Base-by-base conservation (phyloP, 2,329 filamentous ascomycete species). In the Drechmeria coniospora region DNA sequence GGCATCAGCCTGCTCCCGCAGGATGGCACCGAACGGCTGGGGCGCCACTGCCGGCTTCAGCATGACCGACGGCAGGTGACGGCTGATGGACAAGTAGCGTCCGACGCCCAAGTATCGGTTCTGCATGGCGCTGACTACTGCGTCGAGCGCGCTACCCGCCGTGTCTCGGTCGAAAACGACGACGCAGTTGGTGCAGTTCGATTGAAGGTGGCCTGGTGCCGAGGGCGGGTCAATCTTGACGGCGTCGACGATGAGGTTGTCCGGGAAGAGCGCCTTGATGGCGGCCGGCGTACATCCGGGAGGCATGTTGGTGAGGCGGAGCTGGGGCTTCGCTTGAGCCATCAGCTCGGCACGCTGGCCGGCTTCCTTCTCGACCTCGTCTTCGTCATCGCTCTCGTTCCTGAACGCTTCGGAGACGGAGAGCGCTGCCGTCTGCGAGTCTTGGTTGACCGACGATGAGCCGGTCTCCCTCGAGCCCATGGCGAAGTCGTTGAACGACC, bases 61-160 rank as follows among this genome's bases (percentile, higher is more conserved):
- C n/a, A 65, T 57, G 4, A 76, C 74, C 3, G 83, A 92, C 0
- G 83, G 92, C 4, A 93, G 63, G 54, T 92, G 80, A 8, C 83
- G 66, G 34, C 86, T 81, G 24, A 92, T 64, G 6, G 71, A 77
- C 2, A 94, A 61, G 49, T 86, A 78, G 55, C 78, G 83, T 5
- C 86, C 86, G 47, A 73, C 83, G 11, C 86, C 86, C 11, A 93
- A 59, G 47, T 94, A 93, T 38, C 68, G 73, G 37, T 90, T 84
- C 45, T 92, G 81, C 18, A 93, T 56, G 4, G 68, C 56, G 45
- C 74, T 87, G 28, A 92, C 80, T 1, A 76, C 69, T 4, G 71
- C 65, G 43, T 94, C 84, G 29, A 94, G 86, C 31, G 92, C 81
- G 15, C 75, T 79, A 1, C 78, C 79, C 0, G 83, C 71, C 0